Evolutionary conservation across 2,329 filamentous ascomycete species (phyloP), one percentile per base, ranked within the genome.

Genomic region (Incumbomyces delicatus): DNA sequence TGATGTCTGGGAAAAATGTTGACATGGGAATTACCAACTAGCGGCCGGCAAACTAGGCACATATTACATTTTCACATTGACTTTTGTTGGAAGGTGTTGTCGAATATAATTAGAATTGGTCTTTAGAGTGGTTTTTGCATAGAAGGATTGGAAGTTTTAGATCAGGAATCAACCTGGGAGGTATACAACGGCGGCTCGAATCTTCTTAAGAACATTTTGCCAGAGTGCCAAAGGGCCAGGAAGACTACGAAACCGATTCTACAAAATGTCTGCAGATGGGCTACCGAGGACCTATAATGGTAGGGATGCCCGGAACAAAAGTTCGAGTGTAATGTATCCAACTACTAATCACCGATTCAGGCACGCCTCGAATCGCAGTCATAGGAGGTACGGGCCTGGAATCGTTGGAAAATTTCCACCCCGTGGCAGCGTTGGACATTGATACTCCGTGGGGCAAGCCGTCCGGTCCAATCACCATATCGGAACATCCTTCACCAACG

Each of bases 371-470:
- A 57, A 92, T 95, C 61, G 90, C 85, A 63, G 85, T 94, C 46
- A 88, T 95, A 57, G 89, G 89, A 66, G 92, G 92, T 59, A 98
- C 92, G 33, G 92, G 92, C 46, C 83, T 98, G 53, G 81, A 84
- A 64, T 81, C 87, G 57, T 83, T 98, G 56, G 83, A 87, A 22
- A 83, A 84, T 67, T 96, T 92, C 74, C 83, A 80, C 16, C 85
- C 87, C 60, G 82, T 94, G 52, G 89, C 90, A 20, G 77, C 77
- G 22, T 71, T 98, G 57, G 81, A 81, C 58, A 73, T 86, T 46
- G 66, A 73, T 33, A 98, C 92, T 8, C 92, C 92, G 29, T 98
- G 92, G 92, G 92, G 92, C 59, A 65, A 72, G 44, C 86, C 92
- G 2, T 82, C 79, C 33, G 80, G 78, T 1, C 78, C 80, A 17